Evolutionary conservation across 2,329 filamentous ascomycete species (phyloP).

Genomic region (Colletotrichum liriopes): DNA sequence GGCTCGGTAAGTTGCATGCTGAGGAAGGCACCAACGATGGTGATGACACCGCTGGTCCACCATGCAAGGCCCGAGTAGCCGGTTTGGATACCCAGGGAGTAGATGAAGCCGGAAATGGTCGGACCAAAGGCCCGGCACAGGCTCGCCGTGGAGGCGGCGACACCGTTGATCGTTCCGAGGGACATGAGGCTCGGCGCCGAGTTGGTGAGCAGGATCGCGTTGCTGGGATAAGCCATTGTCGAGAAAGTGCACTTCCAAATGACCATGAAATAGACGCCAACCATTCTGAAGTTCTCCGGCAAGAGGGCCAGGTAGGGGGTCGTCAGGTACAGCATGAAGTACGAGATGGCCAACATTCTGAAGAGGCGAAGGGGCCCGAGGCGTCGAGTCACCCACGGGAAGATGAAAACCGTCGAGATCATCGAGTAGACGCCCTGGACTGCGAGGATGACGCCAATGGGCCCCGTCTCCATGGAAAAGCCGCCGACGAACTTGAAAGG

Average conservation of each 20-base stretch:
- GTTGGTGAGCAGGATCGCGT: slow-evolving; percentile 91
- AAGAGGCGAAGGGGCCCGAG: slow-evolving; percentile 88
- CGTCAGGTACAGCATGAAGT: slow-evolving; percentile 89
- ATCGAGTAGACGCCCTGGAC: slow-evolving; percentile 93
- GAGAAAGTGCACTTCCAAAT: slow-evolving; percentile 95
- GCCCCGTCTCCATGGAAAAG: slow-evolving; percentile 85
- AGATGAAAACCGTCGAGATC: slow-evolving; percentile 86
- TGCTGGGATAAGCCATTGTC: slow-evolving; percentile 91
- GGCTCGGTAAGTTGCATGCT: slow-evolving; percentile 83
- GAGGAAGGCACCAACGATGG: slow-evolving; percentile 80
- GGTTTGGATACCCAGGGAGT: slow-evolving; percentile 82
- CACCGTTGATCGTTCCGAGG: slow-evolving; percentile 92
- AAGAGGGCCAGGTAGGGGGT: slow-evolving; percentile 92
- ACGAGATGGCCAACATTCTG: slow-evolving; percentile 83
- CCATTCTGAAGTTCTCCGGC: slow-evolving; percentile 78
- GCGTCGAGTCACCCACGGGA: slow-evolving; percentile 81
- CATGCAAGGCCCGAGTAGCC: slow-evolving; percentile 92
- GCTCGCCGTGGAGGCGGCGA: slow-evolving; percentile 92
- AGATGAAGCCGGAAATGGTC: slow-evolving; percentile 87
- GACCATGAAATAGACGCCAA: slow-evolving; percentile 83
- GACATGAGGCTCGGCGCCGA: slow-evolving; percentile 87
- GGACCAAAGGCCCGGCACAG: slow-evolving; percentile 91
- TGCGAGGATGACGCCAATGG: slow-evolving; percentile 90
- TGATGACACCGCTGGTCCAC: slow-evolving; percentile 90
- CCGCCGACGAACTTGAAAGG: slow-evolving; percentile 93